Conservation (phyloP, 345 rosid genomes). For the Conringia planisiliqua region DNA sequence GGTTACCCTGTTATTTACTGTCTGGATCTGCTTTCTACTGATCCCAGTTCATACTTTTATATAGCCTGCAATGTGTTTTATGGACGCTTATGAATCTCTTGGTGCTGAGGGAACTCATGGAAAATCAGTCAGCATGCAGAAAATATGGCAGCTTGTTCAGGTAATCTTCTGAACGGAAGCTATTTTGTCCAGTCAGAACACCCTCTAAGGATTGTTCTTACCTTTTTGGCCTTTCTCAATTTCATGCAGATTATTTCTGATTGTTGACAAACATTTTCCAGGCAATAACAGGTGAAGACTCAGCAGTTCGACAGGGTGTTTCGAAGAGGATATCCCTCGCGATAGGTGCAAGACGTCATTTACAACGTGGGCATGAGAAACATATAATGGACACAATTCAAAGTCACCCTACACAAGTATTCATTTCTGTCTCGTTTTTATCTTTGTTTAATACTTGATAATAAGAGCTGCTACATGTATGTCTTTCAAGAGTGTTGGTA, state of each 20-base stretch:
- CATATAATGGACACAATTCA: conserved; percentile 90
- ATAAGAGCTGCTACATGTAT: not conserved
- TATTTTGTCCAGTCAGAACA: not conserved
- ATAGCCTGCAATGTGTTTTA: conserved; percentile 83
- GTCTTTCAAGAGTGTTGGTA: conserved; percentile 10
- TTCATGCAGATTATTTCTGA: conserved; percentile 10
- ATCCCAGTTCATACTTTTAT: conserved; percentile 17
- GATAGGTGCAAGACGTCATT: conserved; percentile 87
- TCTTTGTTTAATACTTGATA: not conserved
- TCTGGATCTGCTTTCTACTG: conserved; percentile 15
- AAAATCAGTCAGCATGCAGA: conserved; percentile 89
- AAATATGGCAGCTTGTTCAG: conserved; percentile 98
- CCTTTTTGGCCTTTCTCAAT: not conserved
- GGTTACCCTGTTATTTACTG: not conserved
- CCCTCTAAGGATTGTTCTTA: conserved; percentile 5
- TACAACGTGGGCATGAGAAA: conserved; percentile 93
- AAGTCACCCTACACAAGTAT: conserved; percentile 93
- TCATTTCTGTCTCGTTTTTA: conserved; percentile 1
- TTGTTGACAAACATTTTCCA: conserved; percentile 38
- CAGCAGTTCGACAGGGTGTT: conserved; percentile 44
- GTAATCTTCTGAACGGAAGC: conserved; percentile 32
- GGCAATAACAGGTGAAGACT: conserved; percentile 81
- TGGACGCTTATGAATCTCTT: conserved; percentile 73
- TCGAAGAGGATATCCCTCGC: conserved; percentile 78
- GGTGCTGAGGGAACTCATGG: conserved; percentile 69